These are phyloP conservation scores for Aquanectria penicillioides DNA, from an alignment of 2,329 filamentous ascomycete species.

Conservation along the genomic window DNA sequence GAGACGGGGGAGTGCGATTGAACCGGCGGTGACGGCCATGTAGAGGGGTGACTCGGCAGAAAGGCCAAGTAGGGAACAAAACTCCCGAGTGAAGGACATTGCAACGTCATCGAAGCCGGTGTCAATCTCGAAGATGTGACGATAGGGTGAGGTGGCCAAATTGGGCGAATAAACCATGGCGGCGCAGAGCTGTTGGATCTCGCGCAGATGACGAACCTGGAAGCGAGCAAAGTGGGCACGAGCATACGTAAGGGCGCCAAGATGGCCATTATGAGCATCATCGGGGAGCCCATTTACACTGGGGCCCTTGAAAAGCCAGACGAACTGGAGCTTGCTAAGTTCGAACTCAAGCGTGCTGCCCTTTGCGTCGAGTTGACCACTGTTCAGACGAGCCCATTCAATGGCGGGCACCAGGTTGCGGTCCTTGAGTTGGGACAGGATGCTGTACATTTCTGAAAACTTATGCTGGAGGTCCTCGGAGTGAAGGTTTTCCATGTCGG, in stretches of 20 bases:
- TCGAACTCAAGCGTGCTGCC: conserved; percentile 97
- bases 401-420: conserved; percentile 86
- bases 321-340: conserved; percentile 86
- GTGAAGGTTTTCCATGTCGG: conserved; percentile 40
- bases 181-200: conserved; percentile 83
- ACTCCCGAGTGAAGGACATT: conserved; percentile 90
- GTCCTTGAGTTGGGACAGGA: conserved; percentile 80
- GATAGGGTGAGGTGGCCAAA: conserved; percentile 80
- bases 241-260: conserved; percentile 80
- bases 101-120: conserved; percentile 85
- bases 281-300: conserved; percentile 64
- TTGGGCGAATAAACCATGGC: conserved; percentile 85
- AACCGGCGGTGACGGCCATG: conserved; percentile 89
- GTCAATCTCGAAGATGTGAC: conserved; percentile 77
- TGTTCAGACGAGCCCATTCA: conserved; percentile 81
- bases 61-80: conserved; percentile 89
- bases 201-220: conserved; percentile 75
- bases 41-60: conserved; percentile 94
- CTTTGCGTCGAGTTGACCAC: conserved; percentile 75
- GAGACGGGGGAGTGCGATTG: conserved; percentile 88
- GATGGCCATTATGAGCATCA: conserved; percentile 63
- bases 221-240: conserved; percentile 79
- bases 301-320: conserved; percentile 83
- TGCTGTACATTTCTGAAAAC: conserved; percentile 91
- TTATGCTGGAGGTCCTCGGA: conserved; percentile 74